Conservation (phyloP, 1,139 yeast genomes). For the Yamadazyma trypodendri region DNA sequence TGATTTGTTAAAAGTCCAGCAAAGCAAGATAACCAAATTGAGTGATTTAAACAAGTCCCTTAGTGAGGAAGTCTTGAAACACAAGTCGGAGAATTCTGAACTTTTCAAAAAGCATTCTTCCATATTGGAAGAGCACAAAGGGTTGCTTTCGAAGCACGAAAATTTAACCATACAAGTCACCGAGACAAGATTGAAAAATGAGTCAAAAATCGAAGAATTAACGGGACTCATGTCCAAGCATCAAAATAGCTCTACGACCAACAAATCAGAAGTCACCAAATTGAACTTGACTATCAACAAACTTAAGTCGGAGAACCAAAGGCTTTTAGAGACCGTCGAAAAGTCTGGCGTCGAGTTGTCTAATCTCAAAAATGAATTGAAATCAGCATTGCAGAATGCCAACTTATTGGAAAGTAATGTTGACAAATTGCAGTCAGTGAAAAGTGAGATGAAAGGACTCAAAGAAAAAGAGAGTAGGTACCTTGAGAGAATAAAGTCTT, state of each 20-base stretch:
- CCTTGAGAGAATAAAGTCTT: constrained; percentile 13
- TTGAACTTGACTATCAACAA: constrained; percentile 12
- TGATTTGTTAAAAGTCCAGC: constrained; percentile 18
- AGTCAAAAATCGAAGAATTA: constrained; percentile 10
- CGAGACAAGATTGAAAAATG: constrained; percentile 7
- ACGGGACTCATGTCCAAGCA: constrained; percentile 9
- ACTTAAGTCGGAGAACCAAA: constrained; percentile 15
- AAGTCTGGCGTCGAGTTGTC: constrained; percentile 10
- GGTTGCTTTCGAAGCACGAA: constrained; percentile 11
- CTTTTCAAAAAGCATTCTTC: constrained; percentile 10
- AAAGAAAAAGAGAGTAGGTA: constrained; percentile 11
- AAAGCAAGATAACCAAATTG: constrained; percentile 17
- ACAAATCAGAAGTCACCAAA: constrained; percentile 13
- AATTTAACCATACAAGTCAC: constrained; percentile 9
- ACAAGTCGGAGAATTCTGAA: constrained; percentile 6
- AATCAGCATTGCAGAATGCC: constrained; percentile 5
- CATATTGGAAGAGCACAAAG: constrained; percentile 6
- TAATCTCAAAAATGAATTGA: constrained; percentile 11
- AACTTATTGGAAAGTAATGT: constrained; percentile 4
- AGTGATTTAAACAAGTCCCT: constrained; percentile 13
- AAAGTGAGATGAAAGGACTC: constrained; percentile 7
- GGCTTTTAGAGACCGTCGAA: constrained; percentile 6
- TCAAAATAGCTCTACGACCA: constrained; percentile 8
- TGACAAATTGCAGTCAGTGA: constrained; percentile 3
- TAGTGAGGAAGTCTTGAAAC: constrained; percentile 18